Evolutionary conservation across 164 flowering plant species (phyloP).

Genomic region (Vitis rupestris): DNA sequence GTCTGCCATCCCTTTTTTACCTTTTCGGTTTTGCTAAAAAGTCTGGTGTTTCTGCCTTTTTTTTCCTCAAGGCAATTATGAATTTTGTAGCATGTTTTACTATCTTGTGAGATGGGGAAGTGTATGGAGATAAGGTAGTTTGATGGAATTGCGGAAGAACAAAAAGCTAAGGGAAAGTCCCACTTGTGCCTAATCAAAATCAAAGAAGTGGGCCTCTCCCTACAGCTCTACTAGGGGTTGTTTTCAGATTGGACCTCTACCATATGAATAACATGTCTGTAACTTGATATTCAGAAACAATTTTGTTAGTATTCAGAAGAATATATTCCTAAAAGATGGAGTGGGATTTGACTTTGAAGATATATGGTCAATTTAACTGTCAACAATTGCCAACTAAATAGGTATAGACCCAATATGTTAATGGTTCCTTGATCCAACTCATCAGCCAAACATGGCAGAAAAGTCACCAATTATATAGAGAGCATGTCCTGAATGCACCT

Average conservation of each 20-base stretch:
- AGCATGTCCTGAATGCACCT: too few species aligned
- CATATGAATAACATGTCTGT: not conserved
- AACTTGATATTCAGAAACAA: not conserved
- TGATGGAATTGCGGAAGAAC: slow-evolving; percentile 23
- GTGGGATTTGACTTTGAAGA: slow-evolving; percentile 37
- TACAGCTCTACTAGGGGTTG: slow-evolving; percentile 9
- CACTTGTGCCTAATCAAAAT: slow-evolving; percentile 25
- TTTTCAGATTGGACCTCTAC: slow-evolving; percentile 4
- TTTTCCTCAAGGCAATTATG: slow-evolving; percentile 15
- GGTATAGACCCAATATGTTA: slow-evolving; percentile 38
- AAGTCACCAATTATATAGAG: too few species aligned
- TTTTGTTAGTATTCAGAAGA: not conserved
- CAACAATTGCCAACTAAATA: slow-evolving; percentile 25
- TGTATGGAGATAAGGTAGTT: slow-evolving; percentile 38
- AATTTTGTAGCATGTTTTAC: slow-evolving; percentile 18
- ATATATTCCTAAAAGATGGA: slow-evolving; percentile 16
- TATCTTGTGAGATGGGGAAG: slow-evolving; percentile 30
- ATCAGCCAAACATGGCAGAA: not conserved
- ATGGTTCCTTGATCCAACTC: not conserved
- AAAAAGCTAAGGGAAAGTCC: slow-evolving; percentile 22
- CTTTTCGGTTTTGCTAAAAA: slow-evolving; percentile 20
- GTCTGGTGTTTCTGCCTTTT: slow-evolving; percentile 12
- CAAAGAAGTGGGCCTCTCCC: slow-evolving; percentile 27
- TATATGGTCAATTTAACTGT: slow-evolving; percentile 24
- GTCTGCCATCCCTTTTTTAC: slow-evolving; percentile 7